Evolutionary conservation across 1,284 basidiomycete species (phyloP).

Genomic region (Malassezia restricta): DNA sequence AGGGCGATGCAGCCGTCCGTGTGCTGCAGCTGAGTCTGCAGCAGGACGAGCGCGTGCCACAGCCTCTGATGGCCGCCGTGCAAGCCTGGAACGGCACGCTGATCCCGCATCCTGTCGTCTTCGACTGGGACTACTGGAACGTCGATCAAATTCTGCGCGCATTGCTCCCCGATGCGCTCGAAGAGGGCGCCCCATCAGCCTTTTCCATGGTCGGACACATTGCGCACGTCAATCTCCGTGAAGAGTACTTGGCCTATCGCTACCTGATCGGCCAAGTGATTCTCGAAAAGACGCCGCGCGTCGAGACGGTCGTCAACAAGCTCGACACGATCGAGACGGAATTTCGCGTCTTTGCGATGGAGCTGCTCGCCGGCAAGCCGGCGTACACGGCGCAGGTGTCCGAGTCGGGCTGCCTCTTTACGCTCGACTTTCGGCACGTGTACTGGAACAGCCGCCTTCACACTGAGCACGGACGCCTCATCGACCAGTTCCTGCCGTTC

Average conservation of each 20-base stretch:
- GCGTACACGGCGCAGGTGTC: conserved; percentile 58
- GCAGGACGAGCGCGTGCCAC: neutral
- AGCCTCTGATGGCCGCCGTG: neutral
- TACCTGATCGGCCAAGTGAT: conserved; percentile 80
- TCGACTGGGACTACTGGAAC: conserved; percentile 15
- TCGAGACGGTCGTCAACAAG: conserved; percentile 92
- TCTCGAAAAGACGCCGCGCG: conserved; percentile 50
- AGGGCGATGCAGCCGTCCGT: conserved; percentile 6
- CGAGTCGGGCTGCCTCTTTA: conserved; percentile 64
- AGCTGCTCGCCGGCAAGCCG: conserved; percentile 77
- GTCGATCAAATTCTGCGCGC: conserved; percentile 18
- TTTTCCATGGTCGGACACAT: conserved; percentile 86
- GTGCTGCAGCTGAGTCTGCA: conserved; percentile 11
- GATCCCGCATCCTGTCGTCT: conserved; percentile 7
- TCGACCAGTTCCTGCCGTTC: conserved; percentile 55
- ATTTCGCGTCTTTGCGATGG: conserved; percentile 94
- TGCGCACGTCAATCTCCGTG: conserved; percentile 74
- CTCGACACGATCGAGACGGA: conserved; percentile 71
- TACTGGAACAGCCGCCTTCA: conserved; percentile 97
- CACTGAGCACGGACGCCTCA: conserved; percentile 76
- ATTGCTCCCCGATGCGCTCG: conserved; percentile 10
- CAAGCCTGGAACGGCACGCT: neutral
- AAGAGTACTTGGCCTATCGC: conserved; percentile 83
- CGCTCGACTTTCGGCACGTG: conserved; percentile 85
- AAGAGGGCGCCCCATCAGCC: conserved; percentile 62